These are phyloP conservation scores for Rosa lucieae DNA, from an alignment of 306 rosid species.

Conservation along the genomic window DNA sequence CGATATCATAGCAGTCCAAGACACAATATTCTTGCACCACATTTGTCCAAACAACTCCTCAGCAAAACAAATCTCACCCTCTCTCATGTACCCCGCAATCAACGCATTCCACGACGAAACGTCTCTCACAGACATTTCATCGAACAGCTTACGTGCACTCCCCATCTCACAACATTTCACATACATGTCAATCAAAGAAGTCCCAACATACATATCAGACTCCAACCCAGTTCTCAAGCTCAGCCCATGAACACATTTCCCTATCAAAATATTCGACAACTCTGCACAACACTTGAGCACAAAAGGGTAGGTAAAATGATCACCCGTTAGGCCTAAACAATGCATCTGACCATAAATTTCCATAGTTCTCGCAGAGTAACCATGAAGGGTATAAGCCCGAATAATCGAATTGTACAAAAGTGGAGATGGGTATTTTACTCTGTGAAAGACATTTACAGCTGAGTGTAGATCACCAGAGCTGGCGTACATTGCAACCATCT, in stretches of 20 bases:
- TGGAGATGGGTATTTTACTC: conserved; percentile 14
- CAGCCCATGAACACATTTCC: conserved; percentile 27
- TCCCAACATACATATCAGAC: conserved; percentile 22
- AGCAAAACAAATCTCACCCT: conserved; percentile 19
- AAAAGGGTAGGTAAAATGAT: conserved; percentile 32
- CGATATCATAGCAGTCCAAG: conserved; percentile 34
- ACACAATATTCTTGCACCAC: conserved; percentile 20
- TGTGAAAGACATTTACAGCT: conserved; percentile 14
- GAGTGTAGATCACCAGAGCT: conserved; percentile 26
- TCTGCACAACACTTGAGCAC: conserved; percentile 24
- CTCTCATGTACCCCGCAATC: conserved; percentile 33
- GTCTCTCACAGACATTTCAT: conserved; percentile 19
- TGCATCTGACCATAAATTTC: conserved; percentile 24
- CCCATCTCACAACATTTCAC: conserved; percentile 29
- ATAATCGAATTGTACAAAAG: conserved; percentile 28
- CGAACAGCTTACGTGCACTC: conserved; percentile 18
- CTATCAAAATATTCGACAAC: conserved; percentile 7
- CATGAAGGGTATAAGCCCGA: conserved; percentile 20
- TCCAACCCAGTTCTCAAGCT: conserved; percentile 27
- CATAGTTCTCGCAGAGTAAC: conserved; percentile 8
- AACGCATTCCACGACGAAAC: conserved; percentile 31
- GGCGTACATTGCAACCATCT: conserved; percentile 32
- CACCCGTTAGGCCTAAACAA: conserved; percentile 20
- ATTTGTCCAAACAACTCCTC: conserved; percentile 27
- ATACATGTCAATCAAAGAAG: conserved; percentile 33